Base-by-base conservation (phyloP, 495 filamentous ascomycete genomes). In the Chaetomium cochliodes region DNA sequence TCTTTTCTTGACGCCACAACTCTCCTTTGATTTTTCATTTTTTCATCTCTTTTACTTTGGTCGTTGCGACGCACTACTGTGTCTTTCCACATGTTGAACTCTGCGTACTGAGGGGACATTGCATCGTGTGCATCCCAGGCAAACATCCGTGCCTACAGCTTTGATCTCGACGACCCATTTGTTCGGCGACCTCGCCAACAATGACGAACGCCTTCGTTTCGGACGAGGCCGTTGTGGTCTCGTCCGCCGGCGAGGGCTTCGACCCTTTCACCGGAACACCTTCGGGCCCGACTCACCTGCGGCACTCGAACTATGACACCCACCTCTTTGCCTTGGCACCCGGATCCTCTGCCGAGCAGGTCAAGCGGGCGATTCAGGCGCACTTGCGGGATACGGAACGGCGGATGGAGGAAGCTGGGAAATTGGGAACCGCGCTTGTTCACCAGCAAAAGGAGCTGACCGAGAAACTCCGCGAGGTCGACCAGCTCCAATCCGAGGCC, bases 361-460 rank as follows among this genome's bases (percentile, higher is more conserved):
- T 92, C 7, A 94, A 90, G 74, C 88, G 89, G 56, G 92, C 92
- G 39, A 82, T 98, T 37, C 89, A 97, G 77, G 92, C 92, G 50
- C 96, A 97, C 76, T 81, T 98, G 42, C 85, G 87, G 28, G 96
- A 98, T 73, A 96, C 93, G 0, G 90, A 96, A 64, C 88, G 92
- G 59, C 84, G 93, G 64, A 87, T 98, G 68, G 89, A 96, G 73
- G 92, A 96, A 72, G 91, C 94, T 5, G 93, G 90, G 5, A 92
- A 88, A 70, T 76, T 98, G 44, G 94, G 94, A 47, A 92, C 87
- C 18, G 87, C 90, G 1, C 84, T 98, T 13, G 84, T 97, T 22
- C 84, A 91, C 57, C 96, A 98, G 73, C 88, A 90, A 65, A 87
- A 86, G 68, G 86, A 93, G 56, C 82, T 98, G 49, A 83, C 86